Conservation (phyloP, 139 green algal genomes). For the Chlamydomonas incerta region DNA sequence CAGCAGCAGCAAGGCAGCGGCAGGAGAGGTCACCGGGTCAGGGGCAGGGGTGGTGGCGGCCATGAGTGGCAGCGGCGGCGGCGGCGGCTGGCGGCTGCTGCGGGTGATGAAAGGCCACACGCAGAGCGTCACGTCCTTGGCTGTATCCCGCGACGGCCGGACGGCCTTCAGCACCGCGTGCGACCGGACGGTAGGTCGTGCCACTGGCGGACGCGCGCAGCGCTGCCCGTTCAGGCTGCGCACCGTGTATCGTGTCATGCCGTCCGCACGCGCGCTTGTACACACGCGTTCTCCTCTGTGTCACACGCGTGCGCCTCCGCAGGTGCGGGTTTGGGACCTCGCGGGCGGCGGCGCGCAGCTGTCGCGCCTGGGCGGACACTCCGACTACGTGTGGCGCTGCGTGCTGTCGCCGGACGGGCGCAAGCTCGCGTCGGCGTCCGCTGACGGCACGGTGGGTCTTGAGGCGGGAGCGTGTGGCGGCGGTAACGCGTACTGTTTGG, state of each 20-base stretch:
- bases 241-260: no score
- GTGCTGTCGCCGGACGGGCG: not conserved
- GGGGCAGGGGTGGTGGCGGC: no score
- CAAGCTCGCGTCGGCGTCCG: not conserved
- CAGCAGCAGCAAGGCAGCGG: no score
- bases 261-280: no score
- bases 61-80: no score
- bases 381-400: not conserved
- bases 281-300: no score
- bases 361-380: not conserved
- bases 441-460: conserved; percentile 15
- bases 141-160: not conserved
- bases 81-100: not conserved
- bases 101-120: not conserved
- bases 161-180: not conserved
- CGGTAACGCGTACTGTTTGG: no score
- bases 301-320: no score
- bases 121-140: not conserved
- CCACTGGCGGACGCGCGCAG: no score
- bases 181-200: not conserved
- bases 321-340: conserved; percentile 25
- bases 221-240: no score
- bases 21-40: no score
- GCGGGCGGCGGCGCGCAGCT: not conserved
- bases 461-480: no score